phyloP scores from a whole-genome alignment of 2,329 filamentous ascomycete genomes.

The Exophiala sp. region DNA sequence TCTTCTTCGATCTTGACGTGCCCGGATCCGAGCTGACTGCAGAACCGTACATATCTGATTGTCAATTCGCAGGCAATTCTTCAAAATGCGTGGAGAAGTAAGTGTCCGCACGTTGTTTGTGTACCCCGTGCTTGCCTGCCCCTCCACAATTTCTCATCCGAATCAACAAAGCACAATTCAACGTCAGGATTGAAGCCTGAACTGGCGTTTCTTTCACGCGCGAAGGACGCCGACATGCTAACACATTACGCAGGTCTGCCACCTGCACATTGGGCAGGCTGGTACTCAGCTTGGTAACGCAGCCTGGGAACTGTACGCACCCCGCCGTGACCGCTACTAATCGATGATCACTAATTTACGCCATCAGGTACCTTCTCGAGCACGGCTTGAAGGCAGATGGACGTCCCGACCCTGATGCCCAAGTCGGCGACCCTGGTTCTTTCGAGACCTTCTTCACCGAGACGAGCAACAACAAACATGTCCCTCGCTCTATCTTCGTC shows the following conservation, averaged over 20 bases:
- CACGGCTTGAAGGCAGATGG: conserved; percentile 62
- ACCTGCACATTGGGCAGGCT: conserved; percentile 67
- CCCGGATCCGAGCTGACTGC: neutral
- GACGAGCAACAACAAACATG: conserved; percentile 63
- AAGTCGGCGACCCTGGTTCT: conserved; percentile 53
- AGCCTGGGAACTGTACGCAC: conserved; percentile 64
- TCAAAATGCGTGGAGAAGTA: conserved; percentile 22
- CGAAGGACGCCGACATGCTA: conserved; percentile 3
- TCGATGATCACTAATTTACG: conserved; percentile 20
- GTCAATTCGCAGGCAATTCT: neutral
- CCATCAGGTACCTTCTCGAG: conserved; percentile 60
- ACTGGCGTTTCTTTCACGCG: too few species aligned
- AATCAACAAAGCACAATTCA: conserved; percentile 8
- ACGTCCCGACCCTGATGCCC: conserved; percentile 54
- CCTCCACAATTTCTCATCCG: conserved; percentile 10
- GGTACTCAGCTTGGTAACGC: conserved; percentile 65
- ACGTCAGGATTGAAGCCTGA: neutral
- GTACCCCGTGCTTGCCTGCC: conserved; percentile 9
- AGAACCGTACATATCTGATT: neutral
- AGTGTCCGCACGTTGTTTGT: conserved; percentile 6
- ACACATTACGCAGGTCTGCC: conserved; percentile 51
- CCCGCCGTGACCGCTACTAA: conserved; percentile 30
- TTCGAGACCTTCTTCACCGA: conserved; percentile 67
- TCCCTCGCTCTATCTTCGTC: conserved; percentile 65
- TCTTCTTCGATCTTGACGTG: neutral